phyloP scores from a whole-genome alignment of 2,329 filamentous ascomycete genomes.

The Sclerotinia sclerotiorum region DNA sequence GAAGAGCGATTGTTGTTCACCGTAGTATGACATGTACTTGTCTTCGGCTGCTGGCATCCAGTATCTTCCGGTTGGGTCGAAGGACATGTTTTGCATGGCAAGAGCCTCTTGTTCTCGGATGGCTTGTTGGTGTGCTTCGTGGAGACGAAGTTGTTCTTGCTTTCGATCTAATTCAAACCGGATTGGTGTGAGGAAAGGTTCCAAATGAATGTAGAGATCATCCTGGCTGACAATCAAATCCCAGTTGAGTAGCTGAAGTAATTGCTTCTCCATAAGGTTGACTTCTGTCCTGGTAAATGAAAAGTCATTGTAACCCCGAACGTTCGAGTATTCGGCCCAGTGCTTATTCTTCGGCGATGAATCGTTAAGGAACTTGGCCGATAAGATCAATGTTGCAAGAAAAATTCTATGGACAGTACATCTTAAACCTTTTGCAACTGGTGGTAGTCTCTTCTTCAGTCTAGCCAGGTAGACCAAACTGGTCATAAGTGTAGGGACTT shows the following conservation, averaged over 20 bases:
- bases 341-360: conserved; percentile 99
- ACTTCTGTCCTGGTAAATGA: conserved; percentile 94
- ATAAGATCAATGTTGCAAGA: conserved; percentile 77
- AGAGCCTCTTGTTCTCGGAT: conserved; percentile 30
- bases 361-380: conserved; percentile 98
- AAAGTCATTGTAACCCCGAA: conserved; percentile 66
- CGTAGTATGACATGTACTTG: conserved; percentile 26
- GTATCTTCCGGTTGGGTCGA: conserved; percentile 35
- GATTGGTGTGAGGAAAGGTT: conserved; percentile 85
- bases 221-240: conserved; percentile 82
- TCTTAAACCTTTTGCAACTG: conserved; percentile 91
- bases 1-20: conserved; percentile 27
- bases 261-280: conserved; percentile 99
- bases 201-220: conserved; percentile 83
- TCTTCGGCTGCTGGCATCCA: conserved; percentile 29
- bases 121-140: conserved; percentile 31
- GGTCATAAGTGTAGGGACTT: conserved; percentile 96
- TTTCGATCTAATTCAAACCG: conserved; percentile 53
- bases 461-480: conserved; percentile 90
- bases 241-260: conserved; percentile 93
- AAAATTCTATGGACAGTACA: conserved; percentile 99
- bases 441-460: conserved; percentile 80
- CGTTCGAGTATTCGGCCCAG: conserved; percentile 90
- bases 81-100: conserved; percentile 26
- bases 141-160: conserved; percentile 32